Conservation (phyloP, 2,329 filamentous ascomycete species). For the Pseudogymnoascus sp. region DNA sequence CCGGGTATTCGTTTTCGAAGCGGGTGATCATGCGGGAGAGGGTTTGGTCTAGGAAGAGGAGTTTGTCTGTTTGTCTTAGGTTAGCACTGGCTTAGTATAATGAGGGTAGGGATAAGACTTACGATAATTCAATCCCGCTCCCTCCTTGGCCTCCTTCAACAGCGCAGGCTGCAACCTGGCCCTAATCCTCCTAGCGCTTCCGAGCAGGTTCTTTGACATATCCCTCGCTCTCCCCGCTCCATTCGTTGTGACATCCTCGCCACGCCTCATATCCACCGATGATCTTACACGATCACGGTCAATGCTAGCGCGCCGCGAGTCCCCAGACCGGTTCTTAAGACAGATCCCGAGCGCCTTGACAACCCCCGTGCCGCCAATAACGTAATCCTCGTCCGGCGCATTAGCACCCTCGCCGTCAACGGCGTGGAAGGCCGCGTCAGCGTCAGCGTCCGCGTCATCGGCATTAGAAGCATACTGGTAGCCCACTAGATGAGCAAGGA, state of each 20-base stretch:
- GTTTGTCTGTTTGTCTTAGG: conserved; percentile 46
- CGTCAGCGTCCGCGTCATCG: conserved; percentile 34
- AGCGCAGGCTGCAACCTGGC: conserved; percentile 76
- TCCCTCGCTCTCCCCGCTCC: conserved; percentile 66
- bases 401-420: conserved; percentile 56
- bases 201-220: conserved; percentile 85
- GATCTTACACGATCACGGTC: conserved; percentile 26
- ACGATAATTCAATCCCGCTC: conserved; percentile 72
- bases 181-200: conserved; percentile 83
- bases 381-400: conserved; percentile 86
- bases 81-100: conserved; percentile 22
- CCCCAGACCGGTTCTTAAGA: conserved; percentile 69
- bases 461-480: conserved; percentile 31
- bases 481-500: conserved; percentile 80
- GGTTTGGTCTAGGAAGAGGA: conserved; percentile 82
- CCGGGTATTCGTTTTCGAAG: conserved; percentile 95
- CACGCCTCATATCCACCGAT: conserved; percentile 46
- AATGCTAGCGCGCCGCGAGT: conserved; percentile 40
- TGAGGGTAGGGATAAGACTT: conserved; percentile 34
- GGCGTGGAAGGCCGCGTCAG: conserved; percentile 38
- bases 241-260: conserved; percentile 33
- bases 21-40: conserved; percentile 86
- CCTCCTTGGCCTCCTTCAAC: conserved; percentile 61
- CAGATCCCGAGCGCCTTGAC: conserved; percentile 91
- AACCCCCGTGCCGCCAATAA: conserved; percentile 90